Base-by-base conservation (phyloP, 2,329 filamentous ascomycete species). In the Fusarium burgessii region DNA sequence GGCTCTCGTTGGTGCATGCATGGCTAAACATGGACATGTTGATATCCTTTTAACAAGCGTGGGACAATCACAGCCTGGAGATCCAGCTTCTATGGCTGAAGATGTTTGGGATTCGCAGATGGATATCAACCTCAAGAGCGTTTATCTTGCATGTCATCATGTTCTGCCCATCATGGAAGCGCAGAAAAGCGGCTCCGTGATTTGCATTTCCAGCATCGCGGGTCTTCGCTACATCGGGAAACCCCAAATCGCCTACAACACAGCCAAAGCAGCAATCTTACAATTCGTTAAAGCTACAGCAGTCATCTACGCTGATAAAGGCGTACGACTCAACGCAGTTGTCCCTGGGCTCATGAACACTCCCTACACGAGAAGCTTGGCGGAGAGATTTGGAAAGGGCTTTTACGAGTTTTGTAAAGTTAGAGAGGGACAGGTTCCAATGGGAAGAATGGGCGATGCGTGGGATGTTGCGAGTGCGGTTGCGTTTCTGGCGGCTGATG, bases 1-100 rank as follows among this genome's bases (percentile, higher is more conserved):
- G 66, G 75, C 76, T 0, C 82, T 90, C 0, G 83, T 90, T 6
- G 83, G 87, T 36, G 82, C 83, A 0, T 89, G 87, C 46, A 73
- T 88, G 20, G 74, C 80, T 0, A 84, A 84, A 41, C 84, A 89
- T 65, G 87, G 87, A 12, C 82, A 85, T 9, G 86, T 90, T 57
- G 89, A 91, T 68, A 86, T 91, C 25, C 78, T 91, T 1, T 76
- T 91, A 18, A 89, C 89, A 68, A 90, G 90, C 56, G 88, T 90
- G 6, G 89, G 89, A 4, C 84, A 84, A 56, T 87, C 84, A 1
- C 87, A 89, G 62, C 84, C 83, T 0, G 87, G 87, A 0, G 81
- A 82, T 33, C 84, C 87, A 1, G 86, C 82, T 0, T 78, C 76
- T 0, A 84, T 89, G 80, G 47, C 60, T 0, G 86, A 89, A 58